Conservation (phyloP, 495 filamentous ascomycete genomes). For the Neurospora sp. region DNA sequence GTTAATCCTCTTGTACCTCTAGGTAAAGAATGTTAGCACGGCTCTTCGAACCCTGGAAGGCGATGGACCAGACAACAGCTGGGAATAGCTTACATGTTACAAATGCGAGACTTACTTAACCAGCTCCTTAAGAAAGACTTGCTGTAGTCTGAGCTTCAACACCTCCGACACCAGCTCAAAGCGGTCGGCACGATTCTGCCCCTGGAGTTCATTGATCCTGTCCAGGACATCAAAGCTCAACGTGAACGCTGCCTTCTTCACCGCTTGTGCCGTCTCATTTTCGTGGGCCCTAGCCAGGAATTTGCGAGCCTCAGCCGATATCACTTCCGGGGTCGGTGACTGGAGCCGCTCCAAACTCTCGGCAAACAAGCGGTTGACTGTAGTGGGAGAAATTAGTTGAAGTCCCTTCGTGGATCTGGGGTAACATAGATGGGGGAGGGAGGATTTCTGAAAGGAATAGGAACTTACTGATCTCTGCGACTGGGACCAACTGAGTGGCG, state of each 20-base stretch:
- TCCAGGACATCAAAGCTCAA: background rate
- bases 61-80: background rate
- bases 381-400: background rate
- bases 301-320: background rate
- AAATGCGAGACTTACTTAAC: background rate
- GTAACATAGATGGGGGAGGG: no score
- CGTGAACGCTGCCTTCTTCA: background rate
- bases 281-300: background rate
- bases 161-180: background rate
- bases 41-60: background rate
- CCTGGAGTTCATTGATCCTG: background rate
- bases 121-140: background rate
- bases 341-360: background rate
- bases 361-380: background rate
- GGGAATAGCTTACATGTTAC: background rate
- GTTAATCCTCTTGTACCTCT: background rate
- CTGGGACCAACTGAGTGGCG: background rate
- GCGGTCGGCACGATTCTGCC: background rate
- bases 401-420: background rate
- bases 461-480: background rate
- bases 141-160: background rate
- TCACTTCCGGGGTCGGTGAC: background rate
- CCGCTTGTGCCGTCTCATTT: background rate
- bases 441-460: background rate
- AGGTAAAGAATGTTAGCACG: background rate